phyloP scores from a whole-genome alignment of 208 protist species.

The Acanthamoeba castellanii region DNA sequence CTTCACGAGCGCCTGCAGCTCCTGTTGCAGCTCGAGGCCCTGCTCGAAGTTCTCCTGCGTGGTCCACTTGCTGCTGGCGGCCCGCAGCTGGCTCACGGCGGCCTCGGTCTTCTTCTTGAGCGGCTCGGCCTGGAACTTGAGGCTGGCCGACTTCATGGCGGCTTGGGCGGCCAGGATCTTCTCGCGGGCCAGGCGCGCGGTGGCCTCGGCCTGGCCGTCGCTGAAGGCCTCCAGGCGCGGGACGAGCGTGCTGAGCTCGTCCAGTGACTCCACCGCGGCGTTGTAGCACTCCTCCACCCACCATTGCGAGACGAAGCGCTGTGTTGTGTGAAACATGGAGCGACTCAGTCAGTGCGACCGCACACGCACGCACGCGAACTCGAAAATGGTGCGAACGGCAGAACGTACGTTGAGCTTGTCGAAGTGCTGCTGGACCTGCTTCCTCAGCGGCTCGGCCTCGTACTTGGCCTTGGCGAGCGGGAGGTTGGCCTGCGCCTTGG shows the following conservation, averaged over 20 bases:
- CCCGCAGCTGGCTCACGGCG: conserved; percentile 1
- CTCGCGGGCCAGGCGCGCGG: conserved; percentile 65
- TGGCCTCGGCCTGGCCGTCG: conserved; percentile 66
- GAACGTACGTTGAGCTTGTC: conserved; percentile 65
- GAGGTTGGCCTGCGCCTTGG: conserved; percentile 47
- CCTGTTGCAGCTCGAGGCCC: conserved; percentile 50
- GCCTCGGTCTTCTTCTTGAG: conserved; percentile 70
- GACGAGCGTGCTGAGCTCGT: conserved; percentile 24
- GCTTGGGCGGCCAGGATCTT: conserved; percentile 63
- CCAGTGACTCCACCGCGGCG: conserved; percentile 12
- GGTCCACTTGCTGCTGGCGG: conserved; percentile 53
- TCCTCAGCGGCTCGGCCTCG: conserved; percentile 31
- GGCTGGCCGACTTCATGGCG: conserved; percentile 56
- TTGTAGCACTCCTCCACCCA: conserved; percentile 68
- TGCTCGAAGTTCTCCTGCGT: conserved; percentile 58
- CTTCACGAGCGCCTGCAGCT: conserved; percentile 54
- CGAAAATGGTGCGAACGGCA: background rate
- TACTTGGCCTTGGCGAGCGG: conserved; percentile 43
- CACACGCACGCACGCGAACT: background rate
- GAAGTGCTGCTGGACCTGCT: background rate
- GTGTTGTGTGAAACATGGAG: background rate
- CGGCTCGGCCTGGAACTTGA: conserved; percentile 71
- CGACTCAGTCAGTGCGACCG: background rate
- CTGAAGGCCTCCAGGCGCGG: conserved; percentile 64
- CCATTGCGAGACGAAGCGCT: conserved; percentile 71